Percentiles rank a stretch among this genome's conserved stretches.
Conservation (phyloP, 148 eudicot species). For the Pharnaceum exiguum region DNA sequence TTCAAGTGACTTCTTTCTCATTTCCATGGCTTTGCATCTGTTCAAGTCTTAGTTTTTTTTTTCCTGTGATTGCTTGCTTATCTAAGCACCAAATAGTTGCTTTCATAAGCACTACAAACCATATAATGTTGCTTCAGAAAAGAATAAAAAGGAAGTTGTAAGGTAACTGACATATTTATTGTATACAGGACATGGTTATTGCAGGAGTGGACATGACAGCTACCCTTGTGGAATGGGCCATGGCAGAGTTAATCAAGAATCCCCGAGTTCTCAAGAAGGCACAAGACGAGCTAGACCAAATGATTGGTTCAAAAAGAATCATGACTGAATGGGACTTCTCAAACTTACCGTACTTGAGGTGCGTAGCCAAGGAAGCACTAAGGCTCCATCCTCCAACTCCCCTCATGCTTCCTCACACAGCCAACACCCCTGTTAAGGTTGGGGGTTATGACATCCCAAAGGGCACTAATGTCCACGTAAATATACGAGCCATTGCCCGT, state of each 20-base stretch:
- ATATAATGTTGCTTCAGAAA: too few relatives aligned
- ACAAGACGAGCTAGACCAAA: constrained; percentile 29
- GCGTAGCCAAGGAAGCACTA: constrained; percentile 29
- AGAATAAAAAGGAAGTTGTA: too few relatives aligned
- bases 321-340: constrained; percentile 37
- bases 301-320: constrained; percentile 16
- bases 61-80: too few relatives aligned
- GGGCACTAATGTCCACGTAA: constrained; percentile 24
- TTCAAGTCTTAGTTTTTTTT: too few relatives aligned
- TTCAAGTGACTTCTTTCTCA: too few relatives aligned
- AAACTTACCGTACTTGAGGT: constrained; percentile 29
- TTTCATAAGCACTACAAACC: too few relatives aligned
- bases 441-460: constrained; percentile 30
- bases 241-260: constrained; percentile 27
- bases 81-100: too few relatives aligned
- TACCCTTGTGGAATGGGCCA: constrained; percentile 29
- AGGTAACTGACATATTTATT: neutral
- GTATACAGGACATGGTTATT: constrained; percentile 26
- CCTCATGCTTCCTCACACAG: constrained; percentile 24
- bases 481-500: constrained; percentile 25
- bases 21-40: too few relatives aligned
- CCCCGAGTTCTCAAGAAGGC: constrained; percentile 32
- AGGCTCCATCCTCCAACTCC: constrained; percentile 36
- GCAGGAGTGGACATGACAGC: constrained; percentile 23
- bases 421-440: constrained; percentile 25